A percentile compares a stretch with the other conserved stretches of the same genome.
These are phyloP conservation scores for Saccharum spontaneum DNA, from an alignment of 176 grass and related monocot genomes.

Conservation along the genomic window DNA sequence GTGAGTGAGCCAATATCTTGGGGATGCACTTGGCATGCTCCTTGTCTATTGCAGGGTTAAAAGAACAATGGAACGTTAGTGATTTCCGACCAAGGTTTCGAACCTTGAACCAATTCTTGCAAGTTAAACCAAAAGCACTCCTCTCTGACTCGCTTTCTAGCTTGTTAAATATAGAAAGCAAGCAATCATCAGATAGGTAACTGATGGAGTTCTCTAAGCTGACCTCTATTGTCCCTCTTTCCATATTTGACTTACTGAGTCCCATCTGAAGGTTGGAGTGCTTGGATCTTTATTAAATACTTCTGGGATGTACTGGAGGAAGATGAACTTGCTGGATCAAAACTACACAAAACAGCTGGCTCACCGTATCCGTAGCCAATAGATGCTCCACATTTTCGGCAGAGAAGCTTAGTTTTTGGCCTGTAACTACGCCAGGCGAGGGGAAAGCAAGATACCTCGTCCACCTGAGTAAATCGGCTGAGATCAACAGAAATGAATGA, in stretches of 20 bases:
- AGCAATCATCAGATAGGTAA: conserved; percentile 70
- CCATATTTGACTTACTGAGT: conserved; percentile 38
- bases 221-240: conserved; percentile 43
- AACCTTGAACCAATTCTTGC: conserved; percentile 75
- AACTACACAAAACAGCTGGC: conserved; percentile 58
- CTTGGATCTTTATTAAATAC: conserved; percentile 67
- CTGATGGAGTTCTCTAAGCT: conserved; percentile 23
- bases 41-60: conserved; percentile 58
- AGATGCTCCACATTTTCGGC: conserved; percentile 55
- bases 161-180: conserved; percentile 67
- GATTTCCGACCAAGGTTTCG: conserved; percentile 68
- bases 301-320: conserved; percentile 49
- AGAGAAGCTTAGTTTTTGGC: conserved; percentile 72
- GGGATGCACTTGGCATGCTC: conserved; percentile 59
- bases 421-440: conserved; percentile 47
- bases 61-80: conserved; percentile 63
- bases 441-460: conserved; percentile 57
- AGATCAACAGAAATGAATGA: conserved; percentile 61
- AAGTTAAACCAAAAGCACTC: conserved; percentile 87
- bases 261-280: conserved; percentile 49
- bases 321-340: conserved; percentile 53
- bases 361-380: conserved; percentile 61
- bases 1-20: conserved; percentile 59
- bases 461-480: conserved; percentile 64
- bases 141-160: conserved; percentile 54